These are phyloP conservation scores for Sicyos baderoa DNA, from an alignment of 306 rosid species.

Conservation along the genomic window DNA sequence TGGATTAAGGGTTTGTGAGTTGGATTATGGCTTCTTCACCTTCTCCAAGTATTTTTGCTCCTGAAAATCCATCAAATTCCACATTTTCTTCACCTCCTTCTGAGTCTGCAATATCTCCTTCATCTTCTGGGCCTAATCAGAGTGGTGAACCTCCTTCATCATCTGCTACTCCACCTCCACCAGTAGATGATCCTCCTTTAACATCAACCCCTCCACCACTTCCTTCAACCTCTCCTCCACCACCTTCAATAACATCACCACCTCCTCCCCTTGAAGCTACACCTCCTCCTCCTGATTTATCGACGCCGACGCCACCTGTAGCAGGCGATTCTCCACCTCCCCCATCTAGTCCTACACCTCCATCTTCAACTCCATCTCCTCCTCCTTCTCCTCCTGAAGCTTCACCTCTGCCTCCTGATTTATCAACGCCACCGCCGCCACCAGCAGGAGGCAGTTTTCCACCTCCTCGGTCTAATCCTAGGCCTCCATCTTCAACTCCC, in stretches of 20 bases:
- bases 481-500: slow-evolving; percentile 36
- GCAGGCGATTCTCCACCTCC: no score
- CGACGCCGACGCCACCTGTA: slow-evolving; percentile 23
- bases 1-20: slow-evolving; percentile 16
- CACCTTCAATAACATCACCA: slow-evolving; percentile 23
- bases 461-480: slow-evolving; percentile 43
- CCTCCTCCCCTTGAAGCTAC: slow-evolving; percentile 40
- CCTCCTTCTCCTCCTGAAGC: no score
- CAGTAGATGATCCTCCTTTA: slow-evolving; percentile 30
- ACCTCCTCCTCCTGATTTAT: slow-evolving; percentile 38
- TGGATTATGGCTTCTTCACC: slow-evolving; percentile 58
- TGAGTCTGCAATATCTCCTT: slow-evolving; percentile 12
- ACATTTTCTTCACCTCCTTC: slow-evolving; percentile 31
- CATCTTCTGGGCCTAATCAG: slow-evolving; percentile 30
- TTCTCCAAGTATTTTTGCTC: slow-evolving; percentile 62
- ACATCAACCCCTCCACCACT: slow-evolving; percentile 24
- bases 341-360: no score
- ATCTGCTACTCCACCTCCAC: slow-evolving; percentile 35
- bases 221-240: slow-evolving; percentile 25
- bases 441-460: slow-evolving; percentile 34
- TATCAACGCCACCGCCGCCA: slow-evolving; percentile 12
- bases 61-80: slow-evolving; percentile 46
- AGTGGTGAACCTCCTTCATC: slow-evolving; percentile 40
- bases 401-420: no score
- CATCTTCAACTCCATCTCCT: no score